These are phyloP conservation scores for Amaranthus cruentus DNA, from an alignment of 148 eudicot species.

Conservation along the genomic window DNA sequence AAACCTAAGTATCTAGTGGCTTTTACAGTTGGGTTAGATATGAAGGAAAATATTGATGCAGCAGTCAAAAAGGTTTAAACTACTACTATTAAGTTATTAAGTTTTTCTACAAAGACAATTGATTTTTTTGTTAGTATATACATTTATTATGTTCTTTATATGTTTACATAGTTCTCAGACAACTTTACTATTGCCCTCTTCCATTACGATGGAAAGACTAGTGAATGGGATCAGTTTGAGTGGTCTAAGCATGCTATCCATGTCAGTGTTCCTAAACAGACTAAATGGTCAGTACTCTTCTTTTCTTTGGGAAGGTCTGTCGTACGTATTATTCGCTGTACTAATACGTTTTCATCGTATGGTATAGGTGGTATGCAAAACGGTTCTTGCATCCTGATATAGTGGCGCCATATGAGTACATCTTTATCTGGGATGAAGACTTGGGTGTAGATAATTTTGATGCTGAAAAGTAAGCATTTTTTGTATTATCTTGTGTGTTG, in stretches of 20 bases:
- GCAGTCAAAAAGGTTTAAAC: conserved; percentile 65
- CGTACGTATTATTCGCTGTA: background rate
- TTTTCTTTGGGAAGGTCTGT: background rate
- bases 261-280: conserved; percentile 66
- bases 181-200: conserved; percentile 72
- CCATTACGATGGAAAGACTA: conserved; percentile 70
- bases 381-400: conserved; percentile 91
- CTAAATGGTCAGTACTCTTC: conserved; percentile 49
- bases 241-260: conserved; percentile 86
- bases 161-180: conserved; percentile 58
- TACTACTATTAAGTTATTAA: background rate
- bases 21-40: conserved; percentile 69
- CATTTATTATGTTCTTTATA: background rate
- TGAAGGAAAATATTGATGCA: conserved; percentile 52
- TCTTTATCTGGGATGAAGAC: conserved; percentile 97
- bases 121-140: background rate
- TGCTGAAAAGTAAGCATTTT: conserved; percentile 70
- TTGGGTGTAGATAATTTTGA: conserved; percentile 80
- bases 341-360: conserved; percentile 10
- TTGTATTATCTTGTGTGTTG: background rate
- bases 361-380: conserved; percentile 92
- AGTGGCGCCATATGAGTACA: conserved; percentile 87
- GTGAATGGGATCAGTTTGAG: conserved; percentile 80
- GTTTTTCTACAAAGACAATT: background rate
- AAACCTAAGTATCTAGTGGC: conserved; percentile 69